These are phyloP conservation scores for Colletotrichum liriopes DNA, from an alignment of 2,329 filamentous ascomycete genomes.

Conservation along the genomic window DNA sequence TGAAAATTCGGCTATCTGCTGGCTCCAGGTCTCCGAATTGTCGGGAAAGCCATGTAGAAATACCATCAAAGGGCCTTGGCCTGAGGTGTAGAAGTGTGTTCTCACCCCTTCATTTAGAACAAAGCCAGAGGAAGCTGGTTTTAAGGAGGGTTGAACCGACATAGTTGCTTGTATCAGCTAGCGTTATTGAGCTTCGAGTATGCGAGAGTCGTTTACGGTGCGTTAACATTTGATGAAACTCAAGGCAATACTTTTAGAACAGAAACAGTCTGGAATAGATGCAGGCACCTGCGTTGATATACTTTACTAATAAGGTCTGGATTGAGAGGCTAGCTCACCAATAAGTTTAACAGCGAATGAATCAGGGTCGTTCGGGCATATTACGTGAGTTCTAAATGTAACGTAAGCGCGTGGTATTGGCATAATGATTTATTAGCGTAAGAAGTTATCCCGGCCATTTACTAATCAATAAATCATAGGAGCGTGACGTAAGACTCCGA, in stretches of 20 bases:
- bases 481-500: neutral
- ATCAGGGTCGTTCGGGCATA: neutral
- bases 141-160: neutral
- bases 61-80: neutral
- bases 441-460: neutral
- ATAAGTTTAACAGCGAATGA: too few species aligned
- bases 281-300: neutral
- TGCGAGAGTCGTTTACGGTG: neutral
- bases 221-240: neutral
- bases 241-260: neutral
- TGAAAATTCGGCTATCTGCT: neutral
- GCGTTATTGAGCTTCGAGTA: neutral
- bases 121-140: neutral
- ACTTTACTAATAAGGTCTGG: neutral
- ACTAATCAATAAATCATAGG: neutral
- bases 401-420: neutral
- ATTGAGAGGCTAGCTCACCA: too few species aligned
- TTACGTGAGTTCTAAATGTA: neutral
- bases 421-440: neutral
- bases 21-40: constrained; percentile 1
- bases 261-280: neutral
- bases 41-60: constrained; percentile 15
- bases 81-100: neutral
- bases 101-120: neutral
- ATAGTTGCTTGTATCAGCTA: neutral